Conservation (phyloP, 495 filamentous ascomycete genomes). For the Haplographium delicatum region DNA sequence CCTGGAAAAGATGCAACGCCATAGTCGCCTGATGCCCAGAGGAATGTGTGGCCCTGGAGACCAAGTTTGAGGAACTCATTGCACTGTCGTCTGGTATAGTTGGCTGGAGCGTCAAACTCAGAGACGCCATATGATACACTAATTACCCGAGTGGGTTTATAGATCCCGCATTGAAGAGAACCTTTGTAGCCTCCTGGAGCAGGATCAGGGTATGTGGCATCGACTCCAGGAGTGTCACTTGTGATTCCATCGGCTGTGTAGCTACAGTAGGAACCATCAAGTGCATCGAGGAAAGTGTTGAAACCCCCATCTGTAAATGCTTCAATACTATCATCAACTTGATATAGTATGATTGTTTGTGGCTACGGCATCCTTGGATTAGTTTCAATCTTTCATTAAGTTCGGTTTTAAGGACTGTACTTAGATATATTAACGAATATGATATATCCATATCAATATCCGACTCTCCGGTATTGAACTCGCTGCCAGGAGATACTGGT, state of each 20-base stretch:
- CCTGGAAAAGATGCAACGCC: slow-evolving; percentile 32
- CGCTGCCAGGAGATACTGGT: slow-evolving; percentile 6
- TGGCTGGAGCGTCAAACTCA: slow-evolving; percentile 12
- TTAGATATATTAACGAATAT: slow-evolving; percentile 16
- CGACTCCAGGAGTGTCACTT: slow-evolving; percentile 13
- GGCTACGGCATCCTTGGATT: slow-evolving; percentile 8
- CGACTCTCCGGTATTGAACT: slow-evolving; percentile 14
- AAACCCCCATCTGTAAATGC: slow-evolving; percentile 13
- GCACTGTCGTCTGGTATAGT: slow-evolving; percentile 18
- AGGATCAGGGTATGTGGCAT: slow-evolving; percentile 16
- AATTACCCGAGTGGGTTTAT: slow-evolving; percentile 16
- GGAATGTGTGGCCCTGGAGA: slow-evolving; percentile 35
- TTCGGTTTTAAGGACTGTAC: neutral
- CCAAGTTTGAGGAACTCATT: slow-evolving; percentile 36
- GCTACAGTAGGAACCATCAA: slow-evolving; percentile 19
- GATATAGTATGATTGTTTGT: slow-evolving; percentile 15
- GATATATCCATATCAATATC: slow-evolving; percentile 20
- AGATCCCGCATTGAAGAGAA: slow-evolving; percentile 22
- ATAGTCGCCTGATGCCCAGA: slow-evolving; percentile 38
- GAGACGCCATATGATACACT: slow-evolving; percentile 21
- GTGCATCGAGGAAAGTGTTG: slow-evolving; percentile 18
- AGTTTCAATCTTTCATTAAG: neutral
- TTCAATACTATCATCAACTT: slow-evolving; percentile 15
- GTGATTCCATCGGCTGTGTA: slow-evolving; percentile 17
- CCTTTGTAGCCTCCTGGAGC: slow-evolving; percentile 18